Evolutionary conservation across 805 yeast genomes (phyloP), one percentile per base, ranked within the genome.

Genomic region (Osmozyma mogii): DNA sequence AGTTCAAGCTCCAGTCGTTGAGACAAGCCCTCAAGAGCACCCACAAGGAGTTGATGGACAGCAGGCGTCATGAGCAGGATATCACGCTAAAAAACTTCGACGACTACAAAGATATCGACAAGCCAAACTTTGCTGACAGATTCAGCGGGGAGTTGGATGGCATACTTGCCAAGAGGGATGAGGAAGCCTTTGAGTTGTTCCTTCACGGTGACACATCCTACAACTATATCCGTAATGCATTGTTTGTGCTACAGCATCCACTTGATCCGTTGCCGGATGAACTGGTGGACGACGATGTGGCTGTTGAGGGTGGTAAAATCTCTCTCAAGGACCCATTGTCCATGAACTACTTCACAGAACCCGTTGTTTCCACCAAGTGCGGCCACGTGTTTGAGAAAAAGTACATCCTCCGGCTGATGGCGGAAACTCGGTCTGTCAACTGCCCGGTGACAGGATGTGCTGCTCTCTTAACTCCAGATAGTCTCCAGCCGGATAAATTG

Each of bases 261-360:
- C 69, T 70, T 17, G 72, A 71, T 17, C 78, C 83, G 5, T 43
- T 81, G 12, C 84, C 84, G 0, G 68, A 61, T 10, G 62, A 52
- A 5, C 52, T 45, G 9, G 75, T 64, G 9, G 78, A 71, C 22
- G 84, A 77, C 14, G 89, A 78, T 14, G 26, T 82, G 18, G 71
- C 66, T 24, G 68, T 82, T 5, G 74, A 72, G 7, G 94, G 92
- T 32, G 92, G 92, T 22, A 70, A 57, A 21, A 58, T 83, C n/a
- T 74, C 77, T 27, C 47, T 83, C 34, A 66, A 61, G 15, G 85
- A 88, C 47, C 89, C 89, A 0, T 60, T 82, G 9, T 72, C 87
- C 0, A 46, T 69, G 34, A 58, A 65, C 30, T 49, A 58, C 24
- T 78, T 71, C 49, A 58, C 50, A 14, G 54, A 54, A 3, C 92